phyloP scores from a whole-genome alignment of 176 grass and related monocot species.

The Rhynchospora breviuscula region DNA sequence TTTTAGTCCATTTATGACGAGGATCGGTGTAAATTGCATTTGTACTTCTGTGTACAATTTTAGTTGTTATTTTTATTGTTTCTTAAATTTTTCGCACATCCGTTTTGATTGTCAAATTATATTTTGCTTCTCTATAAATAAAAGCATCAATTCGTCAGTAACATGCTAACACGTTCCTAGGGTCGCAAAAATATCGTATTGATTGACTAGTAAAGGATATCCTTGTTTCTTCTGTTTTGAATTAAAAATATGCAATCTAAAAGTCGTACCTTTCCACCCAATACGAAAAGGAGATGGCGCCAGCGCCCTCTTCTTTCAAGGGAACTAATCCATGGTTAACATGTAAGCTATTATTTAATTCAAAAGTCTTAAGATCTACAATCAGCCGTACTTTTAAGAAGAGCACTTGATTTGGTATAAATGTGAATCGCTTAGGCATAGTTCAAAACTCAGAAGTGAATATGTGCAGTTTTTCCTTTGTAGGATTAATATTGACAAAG shows the following conservation, averaged over 20 bases:
- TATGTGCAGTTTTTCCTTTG: not conserved
- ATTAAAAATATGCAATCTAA: not conserved
- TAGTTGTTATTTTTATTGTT: not conserved
- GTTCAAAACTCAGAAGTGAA: not conserved
- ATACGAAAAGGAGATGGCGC: not conserved
- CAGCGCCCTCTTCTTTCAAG: not conserved
- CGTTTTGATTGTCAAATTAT: slow-evolving; percentile 5
- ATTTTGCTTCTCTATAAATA: not conserved
- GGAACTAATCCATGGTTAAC: not conserved
- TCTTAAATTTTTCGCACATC: not conserved
- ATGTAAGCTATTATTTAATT: not conserved
- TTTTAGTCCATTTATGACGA: slow-evolving; percentile 22
- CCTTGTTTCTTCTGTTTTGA: not conserved
- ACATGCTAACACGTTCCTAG: not conserved
- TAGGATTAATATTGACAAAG: not conserved
- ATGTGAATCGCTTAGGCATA: not conserved
- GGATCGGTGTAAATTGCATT: not conserved
- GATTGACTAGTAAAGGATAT: not conserved
- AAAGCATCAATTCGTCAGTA: not conserved
- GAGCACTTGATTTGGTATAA: not conserved
- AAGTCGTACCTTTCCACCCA: not conserved
- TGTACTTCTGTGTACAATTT: not conserved
- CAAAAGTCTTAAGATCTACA: not conserved
- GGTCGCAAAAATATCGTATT: not conserved
- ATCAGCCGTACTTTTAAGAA: not conserved